phyloP scores from a whole-genome alignment of 768 basidiomycete species.

The Mrakia hoshinonis region DNA sequence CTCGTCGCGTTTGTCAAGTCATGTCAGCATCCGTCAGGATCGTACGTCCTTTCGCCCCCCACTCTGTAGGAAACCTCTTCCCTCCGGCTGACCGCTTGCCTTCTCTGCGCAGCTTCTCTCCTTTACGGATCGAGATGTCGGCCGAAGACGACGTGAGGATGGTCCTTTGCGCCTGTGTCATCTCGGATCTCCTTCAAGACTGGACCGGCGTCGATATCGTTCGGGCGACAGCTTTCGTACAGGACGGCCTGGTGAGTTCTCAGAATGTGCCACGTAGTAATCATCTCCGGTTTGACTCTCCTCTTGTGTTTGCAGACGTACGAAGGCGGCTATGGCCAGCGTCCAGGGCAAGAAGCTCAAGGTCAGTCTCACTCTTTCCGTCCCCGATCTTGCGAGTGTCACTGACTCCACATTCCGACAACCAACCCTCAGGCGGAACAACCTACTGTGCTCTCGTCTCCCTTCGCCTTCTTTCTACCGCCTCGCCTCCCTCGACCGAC shows the following conservation, averaged over 20 bases:
- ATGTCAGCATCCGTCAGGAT: slow-evolving; percentile 74
- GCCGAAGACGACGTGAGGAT: slow-evolving; percentile 66
- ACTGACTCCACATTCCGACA: background rate
- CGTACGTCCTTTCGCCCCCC: slow-evolving; percentile 47
- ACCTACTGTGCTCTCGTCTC: slow-evolving; percentile 86
- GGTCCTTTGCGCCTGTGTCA: slow-evolving; percentile 76
- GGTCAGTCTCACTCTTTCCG: slow-evolving; percentile 45
- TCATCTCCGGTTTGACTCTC: background rate
- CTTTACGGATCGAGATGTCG: slow-evolving; percentile 19
- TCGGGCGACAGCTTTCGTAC: slow-evolving; percentile 56
- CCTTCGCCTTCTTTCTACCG: slow-evolving; percentile 43
- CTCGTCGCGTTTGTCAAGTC: slow-evolving; percentile 58
- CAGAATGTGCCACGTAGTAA: background rate
- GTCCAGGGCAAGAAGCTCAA: slow-evolving; percentile 71
- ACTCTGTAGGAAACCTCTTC: too few relatives aligned
- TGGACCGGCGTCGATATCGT: slow-evolving; percentile 65
- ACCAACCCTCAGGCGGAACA: slow-evolving; percentile 59
- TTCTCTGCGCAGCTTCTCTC: slow-evolving; percentile 17
- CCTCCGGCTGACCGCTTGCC: background rate
- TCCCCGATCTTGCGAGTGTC: background rate
- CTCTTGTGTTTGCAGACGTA: slow-evolving; percentile 53
- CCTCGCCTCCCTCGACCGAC: slow-evolving; percentile 34
- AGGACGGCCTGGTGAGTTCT: slow-evolving; percentile 58
- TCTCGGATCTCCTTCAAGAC: slow-evolving; percentile 67
- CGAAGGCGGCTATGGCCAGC: slow-evolving; percentile 86